Conservation (phyloP, 2,329 filamentous ascomycete species). For the Graphilbum ipis-grandicollis region DNA sequence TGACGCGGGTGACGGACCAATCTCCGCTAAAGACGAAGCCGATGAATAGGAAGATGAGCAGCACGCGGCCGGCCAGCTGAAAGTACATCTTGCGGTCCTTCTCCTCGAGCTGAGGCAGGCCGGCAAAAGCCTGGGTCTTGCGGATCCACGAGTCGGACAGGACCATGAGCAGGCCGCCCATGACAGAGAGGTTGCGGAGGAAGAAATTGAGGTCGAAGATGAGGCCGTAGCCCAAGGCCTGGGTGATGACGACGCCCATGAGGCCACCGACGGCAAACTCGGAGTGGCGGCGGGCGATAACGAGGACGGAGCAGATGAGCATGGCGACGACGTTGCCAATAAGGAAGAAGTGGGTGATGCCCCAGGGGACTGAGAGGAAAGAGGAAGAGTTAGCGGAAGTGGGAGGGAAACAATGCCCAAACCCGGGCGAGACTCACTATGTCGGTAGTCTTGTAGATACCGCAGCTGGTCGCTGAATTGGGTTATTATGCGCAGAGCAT, state of each 20-base stretch:
- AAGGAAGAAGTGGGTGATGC: slow-evolving; percentile 85
- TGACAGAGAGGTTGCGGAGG: slow-evolving; percentile 93
- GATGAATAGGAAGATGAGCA: slow-evolving; percentile 94
- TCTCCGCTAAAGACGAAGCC: slow-evolving; percentile 92
- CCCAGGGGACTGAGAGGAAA: slow-evolving; percentile 78
- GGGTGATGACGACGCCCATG: slow-evolving; percentile 76
- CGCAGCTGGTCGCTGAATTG: slow-evolving; percentile 93
- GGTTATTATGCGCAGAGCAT: slow-evolving; percentile 87
- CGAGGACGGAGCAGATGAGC: slow-evolving; percentile 62
- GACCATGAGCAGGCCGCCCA: slow-evolving; percentile 95
- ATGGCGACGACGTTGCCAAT: slow-evolving; percentile 81
- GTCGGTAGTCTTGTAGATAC: slow-evolving; percentile 82
- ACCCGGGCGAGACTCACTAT: too few relatives aligned
- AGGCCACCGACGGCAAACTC: slow-evolving; percentile 86
- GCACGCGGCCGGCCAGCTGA: slow-evolving; percentile 85
- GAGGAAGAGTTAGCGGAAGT: too few relatives aligned
- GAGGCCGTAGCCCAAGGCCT: slow-evolving; percentile 89
- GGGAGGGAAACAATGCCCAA: not conserved
- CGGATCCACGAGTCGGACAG: slow-evolving; percentile 95
- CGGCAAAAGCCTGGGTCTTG: slow-evolving; percentile 92
- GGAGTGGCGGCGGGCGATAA: slow-evolving; percentile 83
- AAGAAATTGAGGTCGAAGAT: slow-evolving; percentile 99
- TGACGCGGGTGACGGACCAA: slow-evolving; percentile 76
- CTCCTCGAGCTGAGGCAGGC: slow-evolving; percentile 85
- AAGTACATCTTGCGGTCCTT: slow-evolving; percentile 99